Evolutionary conservation across 371 early-diverging fungal species (phyloP), one percentile per base, ranked within the genome.

Genomic region (Lichtheimia ramosa): DNA sequence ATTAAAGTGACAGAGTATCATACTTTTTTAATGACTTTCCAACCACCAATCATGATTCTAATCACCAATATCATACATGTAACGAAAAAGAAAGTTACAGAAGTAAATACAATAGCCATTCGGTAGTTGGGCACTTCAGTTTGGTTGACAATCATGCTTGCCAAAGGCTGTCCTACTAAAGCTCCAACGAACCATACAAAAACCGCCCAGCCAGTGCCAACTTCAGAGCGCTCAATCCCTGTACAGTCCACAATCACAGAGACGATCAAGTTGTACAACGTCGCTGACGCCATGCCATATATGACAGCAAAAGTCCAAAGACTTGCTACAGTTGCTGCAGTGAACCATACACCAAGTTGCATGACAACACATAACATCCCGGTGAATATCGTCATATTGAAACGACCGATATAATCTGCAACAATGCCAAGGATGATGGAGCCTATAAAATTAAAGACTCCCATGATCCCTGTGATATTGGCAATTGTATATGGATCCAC

Each of bases 391-490:
- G 85, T 63, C 15, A 75, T 77, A 43, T 87, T 89, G 58, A 83
- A 66, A 28, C 81, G 79, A 10, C 89, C 89, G 23, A 83, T 53
- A 7, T 61, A 65, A 54, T 89, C 89, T 12, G 85, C 75, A 12
- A 68, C 52, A 40, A 62, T 66, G 0, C 90, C 88, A 2, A 69
- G 69, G 13, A 66, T 43, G 15, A 83, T 58, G 6, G 75, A 77
- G 1, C 78, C 80, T 5, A 81, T 58, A 0, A 70, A 74, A 54
- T 78, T 83, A 15, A 74, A 60, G 0, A 72, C 83, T 20, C 79
- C 79, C 55, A 83, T 69, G 12, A 83, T 76, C 3, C 80, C 64
- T 13, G 71, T 66, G 10, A 83, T 40, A 23, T 57, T 82, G 48
- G 67, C 66, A 43, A 66, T 66, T 1, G 73, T 57, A 64, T 68